Evolutionary conservation across 1,284 basidiomycete species (phyloP), one percentile per base, ranked within the genome.

Genomic region (Athelia psychrophila): DNA sequence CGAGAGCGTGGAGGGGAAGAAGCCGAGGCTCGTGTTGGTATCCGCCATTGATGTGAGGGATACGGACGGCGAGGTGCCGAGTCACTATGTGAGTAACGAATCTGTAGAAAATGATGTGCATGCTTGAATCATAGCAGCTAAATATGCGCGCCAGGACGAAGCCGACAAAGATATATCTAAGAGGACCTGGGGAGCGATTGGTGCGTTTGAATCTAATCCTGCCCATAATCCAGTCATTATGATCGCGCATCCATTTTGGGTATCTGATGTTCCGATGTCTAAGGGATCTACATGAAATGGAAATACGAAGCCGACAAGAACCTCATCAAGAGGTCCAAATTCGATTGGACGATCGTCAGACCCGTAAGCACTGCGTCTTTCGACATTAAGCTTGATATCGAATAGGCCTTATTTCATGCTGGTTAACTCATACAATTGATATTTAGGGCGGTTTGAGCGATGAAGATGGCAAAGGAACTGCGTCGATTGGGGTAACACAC

Each of bases 231-330:
- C n/a, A n/a, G n/a, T n/a, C n/a, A n/a, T n/a, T n/a, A n/a, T n/a
- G n/a, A n/a, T n/a, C n/a, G n/a, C n/a, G n/a, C n/a, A n/a, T n/a
- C n/a, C n/a, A n/a, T n/a, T n/a, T n/a, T n/a, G n/a, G n/a, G n/a
- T n/a, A n/a, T n/a, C n/a, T n/a, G n/a, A n/a, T n/a, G n/a, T n/a
- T n/a, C n/a, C n/a, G n/a, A n/a, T n/a, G n/a, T n/a, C n/a, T n/a
- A n/a, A 30, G 27, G 64, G 22, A 56, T 62, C 49, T 87, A 86
- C 60, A 75, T 83, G 67, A 70, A 84, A 51, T 81, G 78, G 65
- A 90, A 90, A 62, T 81, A 84, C 63, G 78, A 83, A 54, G 86
- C 88, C 3, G 88, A 91, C 67, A 79, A 83, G 62, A 79, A 85
- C 57, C 78, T 91, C 6, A 75, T 75, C 20, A 62, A 69, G 44